phyloP scores from a whole-genome alignment of 1,139 yeast genomes.

The Saccharomyces hybrid region DNA sequence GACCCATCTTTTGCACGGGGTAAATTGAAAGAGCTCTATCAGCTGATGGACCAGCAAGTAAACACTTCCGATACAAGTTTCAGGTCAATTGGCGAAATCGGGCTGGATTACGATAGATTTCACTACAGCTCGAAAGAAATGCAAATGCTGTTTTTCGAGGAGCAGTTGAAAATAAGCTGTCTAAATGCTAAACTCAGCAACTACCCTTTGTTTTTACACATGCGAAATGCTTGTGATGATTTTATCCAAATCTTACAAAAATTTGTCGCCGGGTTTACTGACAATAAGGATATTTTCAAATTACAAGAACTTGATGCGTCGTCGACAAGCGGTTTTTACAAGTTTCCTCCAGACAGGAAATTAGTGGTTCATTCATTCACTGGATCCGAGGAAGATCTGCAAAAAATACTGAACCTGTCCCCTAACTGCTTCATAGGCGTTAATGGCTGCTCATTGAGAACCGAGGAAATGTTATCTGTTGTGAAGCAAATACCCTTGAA shows the following conservation, averaged over 20 bases:
- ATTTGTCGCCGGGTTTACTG: conserved; percentile 38
- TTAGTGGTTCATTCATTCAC: conserved; percentile 92
- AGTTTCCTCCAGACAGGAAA: conserved; percentile 22
- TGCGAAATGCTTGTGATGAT: conserved; percentile 83
- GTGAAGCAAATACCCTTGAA: conserved; percentile 61
- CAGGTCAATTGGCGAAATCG: conserved; percentile 81
- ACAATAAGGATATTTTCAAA: conserved; percentile 24
- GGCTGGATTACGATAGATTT: conserved; percentile 86
- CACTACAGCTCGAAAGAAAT: conserved; percentile 62
- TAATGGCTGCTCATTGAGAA: conserved; percentile 87
- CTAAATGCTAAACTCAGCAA: conserved; percentile 8
- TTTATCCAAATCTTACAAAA: conserved; percentile 59
- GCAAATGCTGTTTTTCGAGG: conserved; percentile 60
- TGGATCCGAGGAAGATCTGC: conserved; percentile 60
- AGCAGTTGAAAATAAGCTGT: conserved; percentile 46
- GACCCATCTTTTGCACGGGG: conserved; percentile 9
- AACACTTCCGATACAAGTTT: conserved; percentile 35
- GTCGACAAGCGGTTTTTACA: conserved; percentile 9
- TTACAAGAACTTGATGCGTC: conserved; percentile 9
- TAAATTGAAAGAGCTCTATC: conserved; percentile 36
- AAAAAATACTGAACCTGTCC: conserved; percentile 37
- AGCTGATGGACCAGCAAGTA: conserved; percentile 38
- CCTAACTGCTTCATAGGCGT: conserved; percentile 59
- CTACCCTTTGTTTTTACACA: conserved; percentile 78
- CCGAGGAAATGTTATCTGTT: conserved; percentile 63